Evolutionary conservation across 2,329 filamentous ascomycete genomes (phyloP).

Genomic region (Fusarium sterilihyphosum): DNA sequence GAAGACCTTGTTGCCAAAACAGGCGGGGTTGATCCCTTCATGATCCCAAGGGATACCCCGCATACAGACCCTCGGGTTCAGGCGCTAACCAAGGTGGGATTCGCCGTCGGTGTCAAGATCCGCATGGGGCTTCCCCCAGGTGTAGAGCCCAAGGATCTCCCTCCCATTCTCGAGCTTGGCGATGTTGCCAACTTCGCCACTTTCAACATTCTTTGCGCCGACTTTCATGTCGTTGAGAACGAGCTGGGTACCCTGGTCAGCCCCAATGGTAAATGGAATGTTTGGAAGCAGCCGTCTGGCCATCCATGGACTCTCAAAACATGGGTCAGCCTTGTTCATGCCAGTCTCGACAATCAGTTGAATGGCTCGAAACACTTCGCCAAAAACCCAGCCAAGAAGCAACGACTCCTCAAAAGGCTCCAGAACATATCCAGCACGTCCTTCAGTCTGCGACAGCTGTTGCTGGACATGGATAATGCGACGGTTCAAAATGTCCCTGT

Average conservation of each 20-base stretch:
- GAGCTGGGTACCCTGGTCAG: accelerated
- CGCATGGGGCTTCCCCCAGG: neutral
- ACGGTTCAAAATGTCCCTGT: neutral
- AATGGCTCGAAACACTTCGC: accelerated
- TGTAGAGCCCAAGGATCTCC: neutral
- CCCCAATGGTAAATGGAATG: neutral
- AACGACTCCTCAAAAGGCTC: neutral
- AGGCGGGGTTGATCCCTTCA: neutral
- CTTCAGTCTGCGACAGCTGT: neutral
- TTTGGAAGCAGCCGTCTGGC: neutral
- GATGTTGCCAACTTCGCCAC: neutral
- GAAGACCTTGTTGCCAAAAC: neutral
- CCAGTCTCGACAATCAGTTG: neutral
- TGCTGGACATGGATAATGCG: neutral
- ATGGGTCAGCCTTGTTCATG: neutral
- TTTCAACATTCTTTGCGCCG: neutral
- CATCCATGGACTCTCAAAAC: neutral
- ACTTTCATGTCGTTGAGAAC: neutral
- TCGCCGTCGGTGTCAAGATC: neutral
- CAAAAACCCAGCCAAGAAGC: neutral
- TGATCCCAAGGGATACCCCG: neutral
- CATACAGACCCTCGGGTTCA: neutral
- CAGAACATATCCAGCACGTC: neutral
- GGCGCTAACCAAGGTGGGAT: neutral
- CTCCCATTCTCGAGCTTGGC: neutral